phyloP scores from a whole-genome alignment of 2,329 filamentous ascomycete genomes.

The Magnaporthiopsis rhizophila region DNA sequence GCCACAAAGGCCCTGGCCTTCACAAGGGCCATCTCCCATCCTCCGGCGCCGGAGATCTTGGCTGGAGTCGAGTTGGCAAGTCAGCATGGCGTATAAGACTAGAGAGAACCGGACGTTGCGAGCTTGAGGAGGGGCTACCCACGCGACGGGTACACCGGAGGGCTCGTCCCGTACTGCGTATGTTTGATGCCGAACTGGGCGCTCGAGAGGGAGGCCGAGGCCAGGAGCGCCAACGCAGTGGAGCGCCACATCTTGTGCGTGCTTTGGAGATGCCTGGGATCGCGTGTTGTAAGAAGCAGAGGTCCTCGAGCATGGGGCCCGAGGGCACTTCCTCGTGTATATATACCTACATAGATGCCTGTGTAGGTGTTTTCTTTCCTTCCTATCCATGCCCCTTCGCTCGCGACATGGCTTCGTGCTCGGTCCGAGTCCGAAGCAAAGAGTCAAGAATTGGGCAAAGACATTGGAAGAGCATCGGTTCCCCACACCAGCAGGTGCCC shows the following conservation, averaged over 20 bases:
- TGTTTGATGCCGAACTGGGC: conserved; percentile 5
- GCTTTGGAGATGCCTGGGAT: too few species aligned
- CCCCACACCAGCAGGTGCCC: too few species aligned
- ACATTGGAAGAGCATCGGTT: too few species aligned
- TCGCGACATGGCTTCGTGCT: too few species aligned
- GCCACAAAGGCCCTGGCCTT: conserved; percentile 60
- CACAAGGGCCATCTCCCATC: conserved; percentile 56
- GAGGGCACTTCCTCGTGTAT: too few species aligned
- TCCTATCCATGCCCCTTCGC: too few species aligned
- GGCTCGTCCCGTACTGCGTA: conserved; percentile 1
- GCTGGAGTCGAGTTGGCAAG: background rate
- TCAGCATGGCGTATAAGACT: background rate
- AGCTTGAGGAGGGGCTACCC: conserved; percentile 8
- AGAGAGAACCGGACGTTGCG: conserved; percentile 2
- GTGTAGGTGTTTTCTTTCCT: too few species aligned
- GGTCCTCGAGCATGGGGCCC: too few species aligned
- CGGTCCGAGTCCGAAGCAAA: too few species aligned
- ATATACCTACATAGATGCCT: too few species aligned
- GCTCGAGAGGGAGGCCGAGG: background rate
- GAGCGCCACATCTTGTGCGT: background rate
- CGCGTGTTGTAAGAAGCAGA: too few species aligned
- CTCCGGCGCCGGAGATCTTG: conserved; percentile 7
- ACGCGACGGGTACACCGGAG: background rate
- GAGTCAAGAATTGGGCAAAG: too few species aligned
- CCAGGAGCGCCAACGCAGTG: background rate